Conservation (phyloP, 2,329 filamentous ascomycete genomes). For the Epichloe hybrida region DNA sequence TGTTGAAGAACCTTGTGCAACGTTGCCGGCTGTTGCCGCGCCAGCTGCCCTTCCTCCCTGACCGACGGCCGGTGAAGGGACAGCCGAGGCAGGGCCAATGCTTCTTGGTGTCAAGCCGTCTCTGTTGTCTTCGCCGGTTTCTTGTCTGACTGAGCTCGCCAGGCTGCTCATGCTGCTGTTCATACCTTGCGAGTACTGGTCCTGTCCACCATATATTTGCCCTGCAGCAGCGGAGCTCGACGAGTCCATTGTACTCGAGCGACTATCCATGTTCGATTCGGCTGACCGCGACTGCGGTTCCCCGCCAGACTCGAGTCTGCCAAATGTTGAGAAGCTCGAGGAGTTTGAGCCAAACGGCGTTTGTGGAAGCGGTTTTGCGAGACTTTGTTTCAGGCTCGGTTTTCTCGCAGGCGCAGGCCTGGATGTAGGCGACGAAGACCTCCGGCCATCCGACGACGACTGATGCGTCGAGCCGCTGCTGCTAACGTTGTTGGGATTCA, state of each 20-base stretch:
- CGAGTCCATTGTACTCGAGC: constrained; percentile 37
- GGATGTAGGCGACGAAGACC: constrained; percentile 9
- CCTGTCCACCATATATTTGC: constrained; percentile 23
- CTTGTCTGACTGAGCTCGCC: constrained; percentile 27
- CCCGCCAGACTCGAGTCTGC: constrained; percentile 12
- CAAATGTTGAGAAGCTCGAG: constrained; percentile 19
- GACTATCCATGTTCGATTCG: constrained; percentile 23
- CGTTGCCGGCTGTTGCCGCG: constrained; percentile 23
- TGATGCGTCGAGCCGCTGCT: constrained; percentile 1
- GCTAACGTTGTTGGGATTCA: background rate
- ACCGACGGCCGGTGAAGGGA: constrained; percentile 39
- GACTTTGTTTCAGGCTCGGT: constrained; percentile 41
- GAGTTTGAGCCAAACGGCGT: constrained; percentile 24
- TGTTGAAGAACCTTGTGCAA: constrained; percentile 34
- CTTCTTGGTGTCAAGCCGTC: constrained; percentile 38
- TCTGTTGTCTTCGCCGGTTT: constrained; percentile 28
- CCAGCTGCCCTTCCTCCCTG: constrained; percentile 17
- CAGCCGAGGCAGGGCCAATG: constrained; percentile 40
- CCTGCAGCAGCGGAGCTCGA: constrained; percentile 17
- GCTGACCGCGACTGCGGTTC: constrained; percentile 3
- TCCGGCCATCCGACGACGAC: constrained; percentile 6
- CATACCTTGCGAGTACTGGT: constrained; percentile 22
- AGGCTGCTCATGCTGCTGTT: constrained; percentile 34
- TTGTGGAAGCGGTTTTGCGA: constrained; percentile 43
- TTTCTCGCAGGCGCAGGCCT: constrained; percentile 36